phyloP scores from a whole-genome alignment of 495 filamentous ascomycete species.

The Aspergillus incahuasiensis region DNA sequence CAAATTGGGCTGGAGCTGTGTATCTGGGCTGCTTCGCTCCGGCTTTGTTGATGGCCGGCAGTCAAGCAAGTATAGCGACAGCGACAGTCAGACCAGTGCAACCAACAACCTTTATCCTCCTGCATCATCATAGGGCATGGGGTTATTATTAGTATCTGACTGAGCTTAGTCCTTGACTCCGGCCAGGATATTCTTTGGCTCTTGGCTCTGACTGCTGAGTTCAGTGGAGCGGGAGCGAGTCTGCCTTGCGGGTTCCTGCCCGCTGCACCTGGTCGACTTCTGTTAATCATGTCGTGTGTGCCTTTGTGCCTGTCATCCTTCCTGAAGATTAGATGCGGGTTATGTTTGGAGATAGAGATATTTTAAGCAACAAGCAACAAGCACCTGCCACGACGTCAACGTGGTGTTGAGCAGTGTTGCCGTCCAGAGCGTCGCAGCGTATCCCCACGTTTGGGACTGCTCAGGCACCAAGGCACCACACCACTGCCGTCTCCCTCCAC shows the following conservation, averaged over 20 bases:
- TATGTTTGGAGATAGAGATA: neutral
- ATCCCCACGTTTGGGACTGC: neutral
- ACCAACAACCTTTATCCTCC: neutral
- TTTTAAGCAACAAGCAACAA: conserved; percentile 3
- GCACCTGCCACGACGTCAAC: neutral
- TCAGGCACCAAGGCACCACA: conserved; percentile 3
- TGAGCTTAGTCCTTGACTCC: neutral
- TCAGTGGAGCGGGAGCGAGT: conserved; percentile 1
- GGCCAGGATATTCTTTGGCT: neutral
- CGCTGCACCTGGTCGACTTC: too few species aligned
- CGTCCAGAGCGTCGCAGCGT: neutral
- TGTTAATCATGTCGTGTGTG: neutral
- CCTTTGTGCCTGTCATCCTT: conserved; percentile 2
- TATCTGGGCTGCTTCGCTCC: neutral
- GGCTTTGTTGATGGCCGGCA: neutral
- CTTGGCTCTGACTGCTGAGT: neutral
- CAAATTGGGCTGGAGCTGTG: neutral
- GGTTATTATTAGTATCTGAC: neutral
- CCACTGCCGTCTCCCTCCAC: neutral
- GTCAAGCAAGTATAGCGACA: neutral
- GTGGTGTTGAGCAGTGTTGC: neutral
- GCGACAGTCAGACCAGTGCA: neutral
- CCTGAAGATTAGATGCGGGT: neutral
- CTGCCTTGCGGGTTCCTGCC: neutral
- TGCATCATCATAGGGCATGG: neutral